Evolutionary conservation across 176 grass and related monocot genomes (phyloP).

Genomic region (barley (Hordeum vulgare)): DNA sequence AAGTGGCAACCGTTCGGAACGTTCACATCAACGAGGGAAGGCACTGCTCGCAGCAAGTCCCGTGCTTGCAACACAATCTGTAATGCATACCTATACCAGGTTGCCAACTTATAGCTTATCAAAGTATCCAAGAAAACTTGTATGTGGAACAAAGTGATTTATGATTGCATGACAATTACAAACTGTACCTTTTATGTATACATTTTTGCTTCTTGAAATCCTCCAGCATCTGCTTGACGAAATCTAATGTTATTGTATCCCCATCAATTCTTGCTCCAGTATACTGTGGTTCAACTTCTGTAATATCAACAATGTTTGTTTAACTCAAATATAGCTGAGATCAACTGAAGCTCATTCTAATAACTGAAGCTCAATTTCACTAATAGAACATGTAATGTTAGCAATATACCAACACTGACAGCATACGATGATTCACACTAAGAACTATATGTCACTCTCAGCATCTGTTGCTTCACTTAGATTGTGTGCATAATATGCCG

Average conservation of each 20-base stretch:
- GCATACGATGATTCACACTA: not conserved
- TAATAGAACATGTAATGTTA: not conserved
- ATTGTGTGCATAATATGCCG: not conserved
- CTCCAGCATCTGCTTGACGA: conserved; percentile 72
- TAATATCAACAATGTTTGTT: not conserved
- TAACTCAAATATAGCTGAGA: conserved; percentile 1
- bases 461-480: not conserved
- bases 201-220: conserved; percentile 71
- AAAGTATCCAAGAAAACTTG: conserved; percentile 9
- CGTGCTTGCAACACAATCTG: conserved; percentile 65
- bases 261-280: conserved; percentile 72
- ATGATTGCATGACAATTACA: not conserved
- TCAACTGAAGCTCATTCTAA: not conserved
- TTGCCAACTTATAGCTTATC: not conserved
- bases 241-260: conserved; percentile 57
- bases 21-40: conserved; percentile 79
- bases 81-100: conserved; percentile 54
- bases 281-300: conserved; percentile 68
- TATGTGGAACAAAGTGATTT: not conserved
- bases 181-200: conserved; percentile 63
- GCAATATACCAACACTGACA: not conserved
- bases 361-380: not conserved
- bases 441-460: not conserved
- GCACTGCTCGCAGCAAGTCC: conserved; percentile 52
- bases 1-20: conserved; percentile 51